Conservation (phyloP, 768 basidiomycete genomes). For the Boletus sensibilis region DNA sequence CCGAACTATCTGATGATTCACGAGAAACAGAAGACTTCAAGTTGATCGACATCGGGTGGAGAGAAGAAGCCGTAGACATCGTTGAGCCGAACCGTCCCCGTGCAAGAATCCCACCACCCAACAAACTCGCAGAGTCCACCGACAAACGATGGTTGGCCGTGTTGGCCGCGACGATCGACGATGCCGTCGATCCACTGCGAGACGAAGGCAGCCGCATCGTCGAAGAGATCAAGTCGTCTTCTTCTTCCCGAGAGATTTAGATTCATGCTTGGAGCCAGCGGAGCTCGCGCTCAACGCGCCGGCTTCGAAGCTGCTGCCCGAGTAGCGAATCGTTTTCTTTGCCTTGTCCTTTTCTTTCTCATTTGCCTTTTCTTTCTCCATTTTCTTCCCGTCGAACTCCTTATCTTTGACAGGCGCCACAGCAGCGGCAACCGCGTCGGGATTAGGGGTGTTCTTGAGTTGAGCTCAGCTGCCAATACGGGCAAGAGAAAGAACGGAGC, state of each 20-base stretch:
- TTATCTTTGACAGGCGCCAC: slow-evolving; percentile 31
- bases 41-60: slow-evolving; percentile 48
- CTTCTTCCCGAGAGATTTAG: slow-evolving; percentile 48
- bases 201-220: slow-evolving; percentile 45
- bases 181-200: slow-evolving; percentile 37
- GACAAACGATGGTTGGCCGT: slow-evolving; percentile 24
- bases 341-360: slow-evolving; percentile 36
- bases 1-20: slow-evolving; percentile 42
- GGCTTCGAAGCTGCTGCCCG: slow-evolving; percentile 66
- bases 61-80: slow-evolving; percentile 43
- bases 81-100: slow-evolving; percentile 39
- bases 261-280: slow-evolving; percentile 19
- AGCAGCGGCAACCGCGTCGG: slow-evolving; percentile 24
- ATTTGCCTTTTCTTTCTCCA: slow-evolving; percentile 40
- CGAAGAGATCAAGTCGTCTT: slow-evolving; percentile 62
- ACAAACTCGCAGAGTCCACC: slow-evolving; percentile 32
- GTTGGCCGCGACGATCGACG: slow-evolving; percentile 29
- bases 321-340: slow-evolving; percentile 42
- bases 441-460: slow-evolving; percentile 41
- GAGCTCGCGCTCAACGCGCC: slow-evolving; percentile 50
- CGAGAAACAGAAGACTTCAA: slow-evolving; percentile 40
- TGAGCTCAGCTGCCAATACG: slow-evolving; percentile 73
- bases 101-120: slow-evolving; percentile 33
- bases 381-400: slow-evolving; percentile 34
- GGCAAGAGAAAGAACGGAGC: slow-evolving; percentile 70